phyloP scores from a whole-genome alignment of 2,329 filamentous ascomycete genomes.

The Botrytis pseudocinerea region DNA sequence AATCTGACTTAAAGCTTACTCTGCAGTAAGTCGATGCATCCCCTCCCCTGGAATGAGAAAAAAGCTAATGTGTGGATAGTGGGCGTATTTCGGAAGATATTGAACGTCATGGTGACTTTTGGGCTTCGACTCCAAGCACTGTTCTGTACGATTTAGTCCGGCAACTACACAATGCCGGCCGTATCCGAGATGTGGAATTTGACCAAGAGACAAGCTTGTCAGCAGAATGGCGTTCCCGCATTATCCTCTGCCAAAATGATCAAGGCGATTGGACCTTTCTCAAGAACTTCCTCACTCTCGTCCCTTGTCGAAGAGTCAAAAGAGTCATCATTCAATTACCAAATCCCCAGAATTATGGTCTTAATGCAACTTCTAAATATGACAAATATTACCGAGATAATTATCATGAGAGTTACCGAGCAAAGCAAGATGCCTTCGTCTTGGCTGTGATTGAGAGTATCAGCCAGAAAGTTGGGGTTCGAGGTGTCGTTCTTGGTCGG shows the following conservation, averaged over 20 bases:
- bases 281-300: neutral
- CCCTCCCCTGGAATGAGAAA: too few relatives aligned
- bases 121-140: neutral
- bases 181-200: neutral
- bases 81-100: neutral
- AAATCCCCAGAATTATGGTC: neutral
- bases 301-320: neutral
- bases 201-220: neutral
- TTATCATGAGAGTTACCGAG: neutral
- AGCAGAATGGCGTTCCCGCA: neutral
- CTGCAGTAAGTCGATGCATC: neutral
- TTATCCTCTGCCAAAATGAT: neutral
- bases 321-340: neutral
- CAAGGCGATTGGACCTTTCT: neutral
- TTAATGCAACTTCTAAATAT: too few relatives aligned
- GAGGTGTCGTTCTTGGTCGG: neutral
- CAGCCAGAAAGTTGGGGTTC: neutral
- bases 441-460: neutral
- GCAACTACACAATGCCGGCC: neutral
- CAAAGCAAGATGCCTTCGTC: neutral
- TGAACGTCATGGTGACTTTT: neutral
- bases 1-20: neutral
- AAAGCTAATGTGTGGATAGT: neutral
- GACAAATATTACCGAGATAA: neutral
- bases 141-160: neutral